phyloP scores from a whole-genome alignment of 2,329 filamentous ascomycete genomes.

The Penicillium thymicola region DNA sequence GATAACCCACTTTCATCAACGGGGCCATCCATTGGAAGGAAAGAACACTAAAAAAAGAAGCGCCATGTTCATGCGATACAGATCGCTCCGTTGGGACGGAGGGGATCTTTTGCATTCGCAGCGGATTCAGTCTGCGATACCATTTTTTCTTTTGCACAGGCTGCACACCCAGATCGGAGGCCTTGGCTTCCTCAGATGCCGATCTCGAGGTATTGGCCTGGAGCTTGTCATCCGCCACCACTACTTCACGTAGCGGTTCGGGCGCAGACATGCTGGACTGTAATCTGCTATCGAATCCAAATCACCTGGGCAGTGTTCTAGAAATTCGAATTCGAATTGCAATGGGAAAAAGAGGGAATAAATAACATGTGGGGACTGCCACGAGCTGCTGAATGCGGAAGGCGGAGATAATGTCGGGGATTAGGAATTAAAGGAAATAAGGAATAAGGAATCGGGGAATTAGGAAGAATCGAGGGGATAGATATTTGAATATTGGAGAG shows the following conservation, averaged over 20 bases:
- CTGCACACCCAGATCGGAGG: conserved; percentile 4
- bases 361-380: not conserved
- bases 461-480: not conserved
- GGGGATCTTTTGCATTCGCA: conserved; percentile 50
- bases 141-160: conserved; percentile 26
- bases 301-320: not conserved
- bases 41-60: conserved; percentile 69
- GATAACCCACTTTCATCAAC: conserved; percentile 82
- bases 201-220: conserved; percentile 12
- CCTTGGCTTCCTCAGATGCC: conserved; percentile 16
- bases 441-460: no score
- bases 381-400: not conserved
- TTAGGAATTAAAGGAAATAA: not conserved
- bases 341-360: not conserved
- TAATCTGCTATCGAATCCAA: not conserved
- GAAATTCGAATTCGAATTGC: not conserved
- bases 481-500: not conserved
- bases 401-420: not conserved
- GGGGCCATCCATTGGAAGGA: conserved; percentile 90
- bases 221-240: conserved; percentile 17
- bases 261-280: conserved; percentile 12
- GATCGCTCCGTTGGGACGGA: conserved; percentile 53
- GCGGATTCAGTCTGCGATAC: conserved; percentile 43
- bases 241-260: conserved; percentile 17
- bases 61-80: conserved; percentile 67